These are phyloP conservation scores for Tulasnella sp. DNA, from an alignment of 768 basidiomycete genomes.

Conservation along the genomic window DNA sequence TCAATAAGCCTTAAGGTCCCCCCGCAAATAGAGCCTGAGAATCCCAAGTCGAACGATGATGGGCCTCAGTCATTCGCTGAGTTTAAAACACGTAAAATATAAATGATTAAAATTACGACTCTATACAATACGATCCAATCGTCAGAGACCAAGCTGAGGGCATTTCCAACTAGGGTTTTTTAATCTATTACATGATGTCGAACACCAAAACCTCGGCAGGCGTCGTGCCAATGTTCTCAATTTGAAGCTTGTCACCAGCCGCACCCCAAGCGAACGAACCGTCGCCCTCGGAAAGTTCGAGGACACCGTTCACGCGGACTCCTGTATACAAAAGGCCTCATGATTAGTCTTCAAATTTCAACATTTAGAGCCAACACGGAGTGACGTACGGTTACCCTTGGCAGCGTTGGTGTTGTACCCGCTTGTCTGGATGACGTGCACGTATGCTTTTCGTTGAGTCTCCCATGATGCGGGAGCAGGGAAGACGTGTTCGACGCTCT, in stretches of 20 bases:
- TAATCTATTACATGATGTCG: conserved; percentile 4
- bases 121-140: not conserved
- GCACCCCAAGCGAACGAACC: conserved; percentile 9
- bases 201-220: conserved; percentile 18
- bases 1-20: no score
- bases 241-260: conserved; percentile 15
- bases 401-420: conserved; percentile 62
- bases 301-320: conserved; percentile 17
- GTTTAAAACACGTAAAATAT: not conserved
- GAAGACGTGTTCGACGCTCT: conserved; percentile 48
- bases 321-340: not conserved
- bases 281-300: conserved; percentile 21
- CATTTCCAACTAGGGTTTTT: not conserved
- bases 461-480: conserved; percentile 24
- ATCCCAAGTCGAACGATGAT: not conserved
- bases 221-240: conserved; percentile 17
- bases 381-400: conserved; percentile 33
- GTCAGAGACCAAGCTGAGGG: not conserved
- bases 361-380: not conserved
- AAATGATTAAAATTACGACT: not conserved
- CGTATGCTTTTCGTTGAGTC: conserved; percentile 53
- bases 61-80: not conserved
- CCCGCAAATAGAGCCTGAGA: no score
- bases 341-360: not conserved
- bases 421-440: conserved; percentile 79